phyloP scores from a whole-genome alignment of 164 flowering plant genomes.

The Nymphaea colorata region DNA sequence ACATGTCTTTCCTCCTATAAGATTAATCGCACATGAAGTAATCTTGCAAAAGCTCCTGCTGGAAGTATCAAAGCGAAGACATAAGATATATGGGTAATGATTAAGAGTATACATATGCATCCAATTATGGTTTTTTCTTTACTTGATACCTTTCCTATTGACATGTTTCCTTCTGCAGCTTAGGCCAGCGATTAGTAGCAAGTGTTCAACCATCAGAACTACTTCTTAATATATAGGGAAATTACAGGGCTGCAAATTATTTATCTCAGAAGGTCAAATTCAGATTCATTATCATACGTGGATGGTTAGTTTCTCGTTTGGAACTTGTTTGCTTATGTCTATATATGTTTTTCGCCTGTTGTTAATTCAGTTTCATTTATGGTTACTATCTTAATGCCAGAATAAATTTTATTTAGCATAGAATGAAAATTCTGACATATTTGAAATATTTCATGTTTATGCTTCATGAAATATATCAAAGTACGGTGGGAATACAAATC shows the following conservation, averaged over 20 bases:
- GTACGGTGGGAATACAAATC: no score
- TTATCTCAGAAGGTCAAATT: constrained; percentile 58
- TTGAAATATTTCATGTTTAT: no score
- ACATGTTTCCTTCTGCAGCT: constrained; percentile 19
- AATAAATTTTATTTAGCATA: no score
- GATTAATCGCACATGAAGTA: constrained; percentile 79
- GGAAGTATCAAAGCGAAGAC: constrained; percentile 47
- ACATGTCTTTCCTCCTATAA: constrained; percentile 17
- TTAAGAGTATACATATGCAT: neutral
- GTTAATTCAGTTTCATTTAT: neutral
- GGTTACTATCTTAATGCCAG: neutral
- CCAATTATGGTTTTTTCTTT: neutral
- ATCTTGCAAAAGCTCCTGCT: constrained; percentile 62
- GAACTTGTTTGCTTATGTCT: neutral
- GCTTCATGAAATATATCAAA: no score
- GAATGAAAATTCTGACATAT: no score
- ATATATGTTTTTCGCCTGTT: neutral
- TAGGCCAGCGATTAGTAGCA: constrained; percentile 60
- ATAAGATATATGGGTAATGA: constrained; percentile 56
- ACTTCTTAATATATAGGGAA: constrained; percentile 70
- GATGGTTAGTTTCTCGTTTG: neutral
- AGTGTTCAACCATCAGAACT: constrained; percentile 86
- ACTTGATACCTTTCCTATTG: neutral
- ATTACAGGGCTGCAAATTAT: constrained; percentile 46
- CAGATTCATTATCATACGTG: neutral